These are phyloP conservation scores for Diaporthe capsici DNA, from an alignment of 2,329 filamentous ascomycete genomes.

Conservation along the genomic window DNA sequence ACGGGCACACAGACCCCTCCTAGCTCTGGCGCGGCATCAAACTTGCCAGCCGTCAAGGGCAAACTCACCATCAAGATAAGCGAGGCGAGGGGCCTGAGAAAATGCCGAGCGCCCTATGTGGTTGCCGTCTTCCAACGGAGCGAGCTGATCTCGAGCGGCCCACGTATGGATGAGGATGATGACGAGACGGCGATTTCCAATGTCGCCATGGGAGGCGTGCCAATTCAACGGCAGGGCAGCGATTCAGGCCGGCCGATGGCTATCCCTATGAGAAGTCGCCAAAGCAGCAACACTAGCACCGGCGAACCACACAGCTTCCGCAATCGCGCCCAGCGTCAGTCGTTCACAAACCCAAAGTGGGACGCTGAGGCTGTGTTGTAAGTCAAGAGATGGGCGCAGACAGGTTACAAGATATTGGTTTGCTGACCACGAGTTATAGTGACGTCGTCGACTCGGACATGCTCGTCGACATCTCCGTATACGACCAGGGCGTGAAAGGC, in stretches of 20 bases:
- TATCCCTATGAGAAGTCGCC: constrained; percentile 96
- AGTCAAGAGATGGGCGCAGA: constrained; percentile 54
- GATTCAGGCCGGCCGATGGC: constrained; percentile 89
- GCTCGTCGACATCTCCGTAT: constrained; percentile 92
- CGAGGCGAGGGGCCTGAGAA: constrained; percentile 85
- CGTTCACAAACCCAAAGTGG: constrained; percentile 90
- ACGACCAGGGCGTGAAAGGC: constrained; percentile 83
- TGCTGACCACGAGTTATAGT: constrained; percentile 60
- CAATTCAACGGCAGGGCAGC: constrained; percentile 78
- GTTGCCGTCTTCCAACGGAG: constrained; percentile 97
- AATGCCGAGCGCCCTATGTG: constrained; percentile 91
- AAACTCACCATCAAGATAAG: constrained; percentile 91
- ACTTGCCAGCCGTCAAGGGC: constrained; percentile 80
- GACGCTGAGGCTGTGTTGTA: constrained; percentile 96
- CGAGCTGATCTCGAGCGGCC: constrained; percentile 93
- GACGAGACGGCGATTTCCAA: constrained; percentile 57
- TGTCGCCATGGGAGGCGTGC: constrained; percentile 64
- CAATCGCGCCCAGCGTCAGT: constrained; percentile 69
- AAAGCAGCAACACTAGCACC: constrained; percentile 94
- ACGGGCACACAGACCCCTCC: constrained; percentile 69
- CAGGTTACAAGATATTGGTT: not conserved
- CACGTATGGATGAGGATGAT: constrained; percentile 73
- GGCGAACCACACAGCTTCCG: constrained; percentile 74
- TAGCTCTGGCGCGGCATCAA: constrained; percentile 66
- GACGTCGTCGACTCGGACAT: constrained; percentile 95